A percentile compares a stretch with the other conserved stretches of the same genome.
phyloP scores from a whole-genome alignment of 78 protist species.

The Guillardia theta region DNA sequence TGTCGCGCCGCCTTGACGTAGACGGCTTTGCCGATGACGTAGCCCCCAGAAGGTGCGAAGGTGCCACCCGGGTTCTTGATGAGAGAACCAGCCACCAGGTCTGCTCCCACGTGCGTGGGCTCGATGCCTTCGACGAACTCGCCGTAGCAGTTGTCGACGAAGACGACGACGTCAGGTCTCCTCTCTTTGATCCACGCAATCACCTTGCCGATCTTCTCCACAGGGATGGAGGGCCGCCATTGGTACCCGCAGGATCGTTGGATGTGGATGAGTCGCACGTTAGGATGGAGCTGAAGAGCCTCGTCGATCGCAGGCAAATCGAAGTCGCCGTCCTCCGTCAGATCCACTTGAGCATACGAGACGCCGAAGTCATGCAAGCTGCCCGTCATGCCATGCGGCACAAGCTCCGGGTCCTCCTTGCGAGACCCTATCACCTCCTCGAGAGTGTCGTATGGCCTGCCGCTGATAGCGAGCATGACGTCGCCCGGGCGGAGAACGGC shows the following conservation, averaged over 20 bases:
- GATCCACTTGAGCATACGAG: background rate
- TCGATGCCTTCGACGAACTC: conserved; percentile 29
- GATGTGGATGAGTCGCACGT: background rate
- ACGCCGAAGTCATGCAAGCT: conserved; percentile 31
- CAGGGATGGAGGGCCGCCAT: conserved; percentile 49
- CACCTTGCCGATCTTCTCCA: background rate
- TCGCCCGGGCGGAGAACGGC: conserved; percentile 56
- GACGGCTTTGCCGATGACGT: background rate
- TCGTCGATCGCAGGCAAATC: background rate
- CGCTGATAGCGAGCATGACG: conserved; percentile 22
- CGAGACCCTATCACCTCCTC: conserved; percentile 57
- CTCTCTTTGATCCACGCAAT: background rate
- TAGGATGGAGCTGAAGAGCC: background rate
- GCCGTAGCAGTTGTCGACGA: conserved; percentile 67
- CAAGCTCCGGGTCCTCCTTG: background rate
- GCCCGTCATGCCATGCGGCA: background rate
- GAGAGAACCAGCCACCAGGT: conserved; percentile 52
- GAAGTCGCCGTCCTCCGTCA: background rate
- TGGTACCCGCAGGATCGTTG: conserved; percentile 64
- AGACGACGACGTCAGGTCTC: conserved; percentile 3
- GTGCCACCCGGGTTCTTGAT: conserved; percentile 64
- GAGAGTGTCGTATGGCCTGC: conserved; percentile 53
- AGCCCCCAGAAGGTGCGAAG: conserved; percentile 42
- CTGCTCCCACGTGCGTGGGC: conserved; percentile 55
- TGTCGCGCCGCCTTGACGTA: background rate